These are phyloP conservation scores for Nelumbo lutea DNA, from an alignment of 164 flowering plant species.

Conservation along the genomic window DNA sequence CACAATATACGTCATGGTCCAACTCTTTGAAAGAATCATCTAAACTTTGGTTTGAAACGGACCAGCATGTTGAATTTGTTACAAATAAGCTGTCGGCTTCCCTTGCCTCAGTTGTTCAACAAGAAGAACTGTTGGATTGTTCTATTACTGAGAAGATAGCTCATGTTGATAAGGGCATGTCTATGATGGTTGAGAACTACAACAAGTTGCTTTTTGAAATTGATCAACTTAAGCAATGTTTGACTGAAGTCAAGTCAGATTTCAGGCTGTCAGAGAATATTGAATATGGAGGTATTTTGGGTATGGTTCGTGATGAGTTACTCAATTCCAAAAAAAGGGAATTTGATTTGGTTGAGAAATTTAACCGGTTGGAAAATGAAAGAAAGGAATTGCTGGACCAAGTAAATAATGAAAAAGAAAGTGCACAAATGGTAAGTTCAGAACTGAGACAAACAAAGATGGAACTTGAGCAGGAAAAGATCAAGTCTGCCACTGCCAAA, in stretches of 20 bases:
- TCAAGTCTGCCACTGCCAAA: slow-evolving; percentile 48
- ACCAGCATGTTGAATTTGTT: slow-evolving; percentile 33
- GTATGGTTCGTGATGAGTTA: slow-evolving; percentile 36
- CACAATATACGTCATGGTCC: slow-evolving; percentile 18
- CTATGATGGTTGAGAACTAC: slow-evolving; percentile 41
- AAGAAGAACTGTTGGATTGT: slow-evolving; percentile 35
- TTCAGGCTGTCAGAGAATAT: slow-evolving; percentile 20
- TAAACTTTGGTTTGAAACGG: slow-evolving; percentile 32
- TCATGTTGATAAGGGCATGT: slow-evolving; percentile 42
- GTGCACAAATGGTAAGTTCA: slow-evolving; percentile 30
- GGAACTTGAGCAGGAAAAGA: slow-evolving; percentile 84
- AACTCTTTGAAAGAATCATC: slow-evolving; percentile 19
- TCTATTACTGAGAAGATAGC: slow-evolving; percentile 38
- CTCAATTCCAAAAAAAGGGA: slow-evolving; percentile 46
- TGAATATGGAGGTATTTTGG: slow-evolving; percentile 36
- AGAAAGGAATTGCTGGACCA: slow-evolving; percentile 46
- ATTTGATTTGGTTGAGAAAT: slow-evolving; percentile 31
- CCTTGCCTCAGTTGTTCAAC: slow-evolving; percentile 31
- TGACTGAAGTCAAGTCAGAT: slow-evolving; percentile 35
- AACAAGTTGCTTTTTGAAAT: slow-evolving; percentile 38
- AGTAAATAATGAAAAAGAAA: slow-evolving; percentile 36
- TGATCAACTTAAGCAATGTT: slow-evolving; percentile 41
- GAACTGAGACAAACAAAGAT: slow-evolving; percentile 41
- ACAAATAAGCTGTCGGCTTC: slow-evolving; percentile 40
- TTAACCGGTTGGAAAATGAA: slow-evolving; percentile 48